Evolutionary conservation across 345 rosid genomes (phyloP).

Genomic region (Erysimum cheiranthoides): DNA sequence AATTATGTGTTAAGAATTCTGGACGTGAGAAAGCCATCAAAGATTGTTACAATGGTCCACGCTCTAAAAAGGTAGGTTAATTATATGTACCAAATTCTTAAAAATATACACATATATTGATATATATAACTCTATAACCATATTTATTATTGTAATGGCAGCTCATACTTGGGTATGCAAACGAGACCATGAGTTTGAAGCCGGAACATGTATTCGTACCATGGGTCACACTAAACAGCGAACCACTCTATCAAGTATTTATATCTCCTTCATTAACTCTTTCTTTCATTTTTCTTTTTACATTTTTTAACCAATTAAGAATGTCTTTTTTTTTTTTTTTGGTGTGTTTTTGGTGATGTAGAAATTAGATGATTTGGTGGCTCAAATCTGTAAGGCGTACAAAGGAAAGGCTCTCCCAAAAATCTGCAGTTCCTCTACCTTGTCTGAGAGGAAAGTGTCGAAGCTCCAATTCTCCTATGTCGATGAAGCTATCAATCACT

Average conservation of each 20-base stretch:
- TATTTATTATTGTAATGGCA: not conserved
- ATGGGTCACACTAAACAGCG: constrained; percentile 42
- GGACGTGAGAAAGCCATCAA: constrained; percentile 7
- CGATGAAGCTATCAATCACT: constrained; percentile 6
- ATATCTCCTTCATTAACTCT: not conserved
- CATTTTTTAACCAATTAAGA: not conserved
- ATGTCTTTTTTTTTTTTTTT: not conserved
- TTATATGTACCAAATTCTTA: not conserved
- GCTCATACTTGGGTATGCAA: constrained; percentile 41
- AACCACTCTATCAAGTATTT: constrained; percentile 30
- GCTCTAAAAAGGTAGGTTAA: constrained; percentile 3
- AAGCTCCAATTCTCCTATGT: constrained; percentile 36
- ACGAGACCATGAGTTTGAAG: constrained; percentile 32
- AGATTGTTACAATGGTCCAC: constrained; percentile 34
- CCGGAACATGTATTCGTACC: constrained; percentile 36
- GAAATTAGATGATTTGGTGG: constrained; percentile 11
- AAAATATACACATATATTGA: not conserved
- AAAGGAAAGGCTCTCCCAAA: constrained; percentile 39
- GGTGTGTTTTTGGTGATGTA: not conserved
- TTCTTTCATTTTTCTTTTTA: not conserved
- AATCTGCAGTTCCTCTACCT: constrained; percentile 8
- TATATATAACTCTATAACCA: not conserved
- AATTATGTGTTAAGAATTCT: constrained; percentile 18
- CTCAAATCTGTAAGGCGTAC: constrained; percentile 28
- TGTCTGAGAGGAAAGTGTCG: not conserved